Evolutionary conservation across 257 asterid species (phyloP).

Genomic region (Datura wrightii): DNA sequence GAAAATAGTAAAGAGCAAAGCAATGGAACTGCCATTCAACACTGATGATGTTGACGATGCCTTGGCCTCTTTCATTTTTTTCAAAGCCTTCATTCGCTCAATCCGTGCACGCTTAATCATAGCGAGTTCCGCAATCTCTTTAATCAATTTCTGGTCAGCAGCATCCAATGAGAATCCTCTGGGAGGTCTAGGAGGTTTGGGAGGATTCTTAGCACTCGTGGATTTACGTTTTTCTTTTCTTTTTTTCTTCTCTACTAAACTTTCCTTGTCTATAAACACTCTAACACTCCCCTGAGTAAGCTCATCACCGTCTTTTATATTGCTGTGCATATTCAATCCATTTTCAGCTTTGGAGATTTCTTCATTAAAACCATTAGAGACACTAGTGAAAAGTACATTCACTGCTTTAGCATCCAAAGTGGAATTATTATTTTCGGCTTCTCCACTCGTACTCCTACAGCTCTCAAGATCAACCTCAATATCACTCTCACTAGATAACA

Average conservation of each 20-base stretch:
- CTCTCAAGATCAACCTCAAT: slow-evolving; percentile 56
- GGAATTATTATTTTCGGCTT: slow-evolving; percentile 38
- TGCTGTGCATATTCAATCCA: slow-evolving; percentile 22
- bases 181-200: slow-evolving; percentile 89
- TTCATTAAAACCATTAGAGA: slow-evolving; percentile 35
- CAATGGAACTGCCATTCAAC: slow-evolving; percentile 61
- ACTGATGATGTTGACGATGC: slow-evolving; percentile 50
- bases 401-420: slow-evolving; percentile 37
- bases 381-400: slow-evolving; percentile 29
- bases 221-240: slow-evolving; percentile 63
- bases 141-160: slow-evolving; percentile 83
- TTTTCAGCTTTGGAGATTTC: slow-evolving; percentile 39
- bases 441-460: slow-evolving; percentile 40
- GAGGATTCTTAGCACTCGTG: slow-evolving; percentile 69
- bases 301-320: slow-evolving; percentile 32
- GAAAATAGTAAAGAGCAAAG: slow-evolving; percentile 69
- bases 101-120: slow-evolving; percentile 74
- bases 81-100: slow-evolving; percentile 79
- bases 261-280: slow-evolving; percentile 35
- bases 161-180: slow-evolving; percentile 78
- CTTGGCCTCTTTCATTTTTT: slow-evolving; percentile 70
- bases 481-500: slow-evolving; percentile 48
- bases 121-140: slow-evolving; percentile 34
- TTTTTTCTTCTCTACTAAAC: slow-evolving; percentile 43
- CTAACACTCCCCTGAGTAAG: slow-evolving; percentile 40